Evolutionary conservation across 768 basidiomycete genomes (phyloP).

Genomic region (Pisolithus orientalis): DNA sequence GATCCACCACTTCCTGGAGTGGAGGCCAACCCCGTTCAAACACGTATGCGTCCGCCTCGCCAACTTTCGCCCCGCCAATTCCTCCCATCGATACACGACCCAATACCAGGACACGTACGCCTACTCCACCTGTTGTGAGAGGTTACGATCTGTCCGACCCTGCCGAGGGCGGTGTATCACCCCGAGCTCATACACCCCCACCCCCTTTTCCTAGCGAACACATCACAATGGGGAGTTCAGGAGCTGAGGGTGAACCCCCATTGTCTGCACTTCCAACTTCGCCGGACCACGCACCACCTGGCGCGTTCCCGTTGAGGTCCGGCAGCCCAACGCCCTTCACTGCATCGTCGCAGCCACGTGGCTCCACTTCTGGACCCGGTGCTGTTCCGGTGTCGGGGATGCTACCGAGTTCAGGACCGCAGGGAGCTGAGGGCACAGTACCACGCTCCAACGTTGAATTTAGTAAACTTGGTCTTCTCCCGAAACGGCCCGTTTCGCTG

Average conservation of each 20-base stretch:
- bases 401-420: not conserved
- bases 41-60: conserved; percentile 6
- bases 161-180: conserved; percentile 8
- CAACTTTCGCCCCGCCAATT: conserved; percentile 10
- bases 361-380: not conserved
- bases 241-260: not conserved
- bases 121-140: conserved; percentile 24
- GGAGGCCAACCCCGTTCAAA: conserved; percentile 9
- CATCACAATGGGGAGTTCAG: not conserved
- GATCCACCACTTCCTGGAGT: conserved; percentile 4
- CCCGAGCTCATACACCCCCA: not conserved
- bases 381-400: not conserved
- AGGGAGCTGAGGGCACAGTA: not conserved
- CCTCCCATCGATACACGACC: conserved; percentile 6
- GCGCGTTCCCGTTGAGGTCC: not conserved
- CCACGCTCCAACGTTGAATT: not conserved
- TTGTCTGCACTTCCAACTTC: not conserved
- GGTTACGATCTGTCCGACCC: conserved; percentile 24
- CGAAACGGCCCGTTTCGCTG: conserved; percentile 69
- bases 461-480: conserved; percentile 64
- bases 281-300: not conserved
- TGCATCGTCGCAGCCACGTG: not conserved
- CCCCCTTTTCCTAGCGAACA: not conserved
- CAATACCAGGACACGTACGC: conserved; percentile 29
- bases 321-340: not conserved